phyloP scores from a whole-genome alignment of 2,329 filamentous ascomycete genomes.

The Clarireedia homoeocarpa region DNA sequence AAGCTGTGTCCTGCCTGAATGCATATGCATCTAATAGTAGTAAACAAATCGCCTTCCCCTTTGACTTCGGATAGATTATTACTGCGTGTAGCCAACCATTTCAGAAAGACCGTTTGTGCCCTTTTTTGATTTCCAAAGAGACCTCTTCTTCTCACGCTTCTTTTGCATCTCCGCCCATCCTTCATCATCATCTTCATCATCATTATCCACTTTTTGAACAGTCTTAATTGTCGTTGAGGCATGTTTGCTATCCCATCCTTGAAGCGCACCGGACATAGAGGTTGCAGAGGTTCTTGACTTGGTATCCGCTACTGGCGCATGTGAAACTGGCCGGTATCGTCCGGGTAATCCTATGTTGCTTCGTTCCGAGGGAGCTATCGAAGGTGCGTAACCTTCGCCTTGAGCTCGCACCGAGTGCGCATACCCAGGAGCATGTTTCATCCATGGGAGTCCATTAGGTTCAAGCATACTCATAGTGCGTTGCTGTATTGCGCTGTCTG shows the following conservation, averaged over 20 bases:
- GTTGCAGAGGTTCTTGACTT: slow-evolving; percentile 26
- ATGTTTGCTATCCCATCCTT: slow-evolving; percentile 30
- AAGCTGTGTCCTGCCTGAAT: slow-evolving; percentile 6
- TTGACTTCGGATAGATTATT: slow-evolving; percentile 1
- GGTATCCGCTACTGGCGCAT: slow-evolving; percentile 37
- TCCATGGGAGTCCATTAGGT: slow-evolving; percentile 46
- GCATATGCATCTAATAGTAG: slow-evolving; percentile 7
- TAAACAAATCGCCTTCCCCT: slow-evolving; percentile 7
- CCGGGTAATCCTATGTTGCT: slow-evolving; percentile 88
- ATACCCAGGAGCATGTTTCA: slow-evolving; percentile 32
- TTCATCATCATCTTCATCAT: slow-evolving; percentile 54
- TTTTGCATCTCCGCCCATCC: slow-evolving; percentile 65
- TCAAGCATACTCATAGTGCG: slow-evolving; percentile 83
- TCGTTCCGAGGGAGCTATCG: slow-evolving; percentile 90
- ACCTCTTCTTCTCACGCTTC: slow-evolving; percentile 60
- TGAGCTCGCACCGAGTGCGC: slow-evolving; percentile 41
- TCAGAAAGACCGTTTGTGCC: slow-evolving; percentile 27
- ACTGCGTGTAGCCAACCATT: slow-evolving; percentile 24
- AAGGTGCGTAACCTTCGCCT: slow-evolving; percentile 66
- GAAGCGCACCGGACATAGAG: slow-evolving; percentile 23
- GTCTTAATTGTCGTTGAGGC: slow-evolving; percentile 34
- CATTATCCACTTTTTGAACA: slow-evolving; percentile 35
- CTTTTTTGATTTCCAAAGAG: slow-evolving; percentile 58
- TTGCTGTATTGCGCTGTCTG: slow-evolving; percentile 19
- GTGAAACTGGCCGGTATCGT: slow-evolving; percentile 83